Conservation (phyloP, 1,284 basidiomycete species). For the Pseudozyma flocculosa region DNA sequence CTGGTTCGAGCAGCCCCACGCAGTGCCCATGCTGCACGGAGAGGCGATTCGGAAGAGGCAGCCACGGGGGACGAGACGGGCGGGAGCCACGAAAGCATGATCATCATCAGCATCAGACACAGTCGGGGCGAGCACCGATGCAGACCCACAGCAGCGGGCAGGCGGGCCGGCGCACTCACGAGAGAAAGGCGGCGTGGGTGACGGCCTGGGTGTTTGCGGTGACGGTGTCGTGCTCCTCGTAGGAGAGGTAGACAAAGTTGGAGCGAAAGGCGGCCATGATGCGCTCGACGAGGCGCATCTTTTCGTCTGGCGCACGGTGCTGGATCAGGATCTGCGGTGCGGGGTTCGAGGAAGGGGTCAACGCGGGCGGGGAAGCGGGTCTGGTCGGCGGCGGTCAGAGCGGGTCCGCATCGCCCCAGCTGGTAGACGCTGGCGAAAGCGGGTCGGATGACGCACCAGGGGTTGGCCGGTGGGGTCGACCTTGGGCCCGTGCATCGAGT, state of each 20-base stretch:
- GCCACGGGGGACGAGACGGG: slow-evolving; percentile 1
- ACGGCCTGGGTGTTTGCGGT: slow-evolving; percentile 98
- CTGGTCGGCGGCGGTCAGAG: too few species aligned
- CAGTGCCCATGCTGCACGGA: slow-evolving; percentile 83
- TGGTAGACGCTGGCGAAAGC: too few species aligned
- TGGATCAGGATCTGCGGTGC: slow-evolving; percentile 75
- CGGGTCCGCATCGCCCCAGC: too few species aligned
- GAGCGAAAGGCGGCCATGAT: slow-evolving; percentile 79
- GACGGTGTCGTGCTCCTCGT: slow-evolving; percentile 92
- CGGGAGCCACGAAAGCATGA: neutral
- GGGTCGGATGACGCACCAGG: slow-evolving; percentile 74
- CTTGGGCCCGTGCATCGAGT: slow-evolving; percentile 90
- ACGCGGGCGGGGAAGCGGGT: too few species aligned
- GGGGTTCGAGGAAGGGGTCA: too few species aligned
- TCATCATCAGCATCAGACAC: too few species aligned
- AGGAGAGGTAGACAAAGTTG: slow-evolving; percentile 84
- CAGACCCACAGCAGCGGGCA: too few species aligned
- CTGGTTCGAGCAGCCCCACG: slow-evolving; percentile 75
- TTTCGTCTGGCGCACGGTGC: slow-evolving; percentile 76
- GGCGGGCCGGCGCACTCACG: too few species aligned
- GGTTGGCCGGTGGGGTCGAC: slow-evolving; percentile 91
- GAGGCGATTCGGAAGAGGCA: slow-evolving; percentile 4
- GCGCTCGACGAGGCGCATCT: slow-evolving; percentile 76
- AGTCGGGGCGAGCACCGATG: too few species aligned
- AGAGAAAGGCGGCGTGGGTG: slow-evolving; percentile 94